These are phyloP conservation scores for Scenedesmus sp. DNA, from an alignment of 163 green algal genomes.

Conservation along the genomic window DNA sequence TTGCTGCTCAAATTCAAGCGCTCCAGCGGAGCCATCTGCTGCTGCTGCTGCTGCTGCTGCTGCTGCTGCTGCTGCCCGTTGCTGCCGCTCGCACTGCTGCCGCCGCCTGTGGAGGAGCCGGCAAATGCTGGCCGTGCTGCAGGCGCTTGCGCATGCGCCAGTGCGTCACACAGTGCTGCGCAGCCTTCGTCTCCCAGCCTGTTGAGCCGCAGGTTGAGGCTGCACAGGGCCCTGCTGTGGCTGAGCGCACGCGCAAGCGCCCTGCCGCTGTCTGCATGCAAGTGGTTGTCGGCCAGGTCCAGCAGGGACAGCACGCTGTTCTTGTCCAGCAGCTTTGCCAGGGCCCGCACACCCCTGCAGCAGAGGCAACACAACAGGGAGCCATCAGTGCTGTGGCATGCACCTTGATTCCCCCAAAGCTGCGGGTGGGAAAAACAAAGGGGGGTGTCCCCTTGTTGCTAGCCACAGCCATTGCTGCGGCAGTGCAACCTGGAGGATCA, in stretches of 20 bases:
- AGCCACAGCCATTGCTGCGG: too few relatives aligned
- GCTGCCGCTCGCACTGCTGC: background rate
- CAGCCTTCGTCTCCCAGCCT: slow-evolving; percentile 85
- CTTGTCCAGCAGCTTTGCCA: slow-evolving; percentile 83
- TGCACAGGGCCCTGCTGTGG: slow-evolving; percentile 62
- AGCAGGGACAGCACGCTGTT: slow-evolving; percentile 73
- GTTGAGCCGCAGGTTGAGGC: slow-evolving; percentile 78
- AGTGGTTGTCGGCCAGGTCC: slow-evolving; percentile 78
- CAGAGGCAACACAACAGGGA: background rate
- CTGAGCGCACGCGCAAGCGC: slow-evolving; percentile 77
- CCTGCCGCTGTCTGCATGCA: slow-evolving; percentile 79
- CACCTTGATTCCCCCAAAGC: too few relatives aligned
- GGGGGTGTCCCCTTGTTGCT: too few relatives aligned
- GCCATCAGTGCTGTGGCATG: background rate
- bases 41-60: background rate
- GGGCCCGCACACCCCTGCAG: slow-evolving; percentile 76
- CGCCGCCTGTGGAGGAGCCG: background rate
- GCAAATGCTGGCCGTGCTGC: background rate
- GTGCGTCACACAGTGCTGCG: slow-evolving; percentile 63
- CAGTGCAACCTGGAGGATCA: too few relatives aligned
- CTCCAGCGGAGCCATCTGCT: slow-evolving; percentile 57
- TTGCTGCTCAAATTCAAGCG: slow-evolving; percentile 78
- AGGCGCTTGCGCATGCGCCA: slow-evolving; percentile 20
- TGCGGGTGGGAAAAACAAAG: too few relatives aligned
- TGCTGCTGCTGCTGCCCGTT: background rate